These are phyloP conservation scores for Chloris gayana DNA, from an alignment of 176 grass and related monocot genomes.

Conservation along the genomic window DNA sequence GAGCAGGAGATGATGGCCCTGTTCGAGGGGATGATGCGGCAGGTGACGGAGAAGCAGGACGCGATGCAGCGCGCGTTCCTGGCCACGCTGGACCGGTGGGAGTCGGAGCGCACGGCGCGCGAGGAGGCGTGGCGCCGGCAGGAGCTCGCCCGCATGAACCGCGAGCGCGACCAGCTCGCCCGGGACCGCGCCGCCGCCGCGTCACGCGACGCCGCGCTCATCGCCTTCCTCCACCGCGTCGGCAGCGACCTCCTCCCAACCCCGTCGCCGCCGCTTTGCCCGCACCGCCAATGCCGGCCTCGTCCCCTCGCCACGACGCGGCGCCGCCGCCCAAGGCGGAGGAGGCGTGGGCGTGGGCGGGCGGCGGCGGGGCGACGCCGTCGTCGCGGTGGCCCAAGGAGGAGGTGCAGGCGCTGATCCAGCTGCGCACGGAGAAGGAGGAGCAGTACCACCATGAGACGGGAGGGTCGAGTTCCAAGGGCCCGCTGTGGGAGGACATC, in stretches of 20 bases:
- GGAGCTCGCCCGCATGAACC: slow-evolving; percentile 67
- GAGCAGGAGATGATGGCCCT: slow-evolving; percentile 65
- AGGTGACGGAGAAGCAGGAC: slow-evolving; percentile 81
- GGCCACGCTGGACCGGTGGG: slow-evolving; percentile 70
- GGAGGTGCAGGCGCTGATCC: slow-evolving; percentile 84
- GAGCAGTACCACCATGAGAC: slow-evolving; percentile 60
- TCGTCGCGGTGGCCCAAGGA: slow-evolving; percentile 93
- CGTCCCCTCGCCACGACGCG: slow-evolving; percentile 21
- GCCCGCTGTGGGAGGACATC: slow-evolving; percentile 93
- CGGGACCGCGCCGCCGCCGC: slow-evolving; percentile 71
- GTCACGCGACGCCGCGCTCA: slow-evolving; percentile 69
- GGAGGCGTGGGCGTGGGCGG: slow-evolving; percentile 5
- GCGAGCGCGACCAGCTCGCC: slow-evolving; percentile 65
- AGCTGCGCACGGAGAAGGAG: slow-evolving; percentile 69
- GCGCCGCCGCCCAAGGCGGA: neutral
- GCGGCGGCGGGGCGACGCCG: slow-evolving; percentile 33
- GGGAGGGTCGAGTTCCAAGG: slow-evolving; percentile 44
- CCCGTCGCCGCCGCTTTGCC: neutral
- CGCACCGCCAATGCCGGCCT: neutral
- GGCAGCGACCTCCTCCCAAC: slow-evolving; percentile 25
- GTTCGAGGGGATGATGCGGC: slow-evolving; percentile 72
- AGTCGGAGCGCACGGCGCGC: slow-evolving; percentile 70
- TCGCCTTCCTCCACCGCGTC: slow-evolving; percentile 80
- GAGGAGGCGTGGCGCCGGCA: slow-evolving; percentile 83
- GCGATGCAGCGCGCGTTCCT: slow-evolving; percentile 72